Base-by-base conservation (phyloP, 768 basidiomycete genomes). In the Lenzites betulinus region DNA sequence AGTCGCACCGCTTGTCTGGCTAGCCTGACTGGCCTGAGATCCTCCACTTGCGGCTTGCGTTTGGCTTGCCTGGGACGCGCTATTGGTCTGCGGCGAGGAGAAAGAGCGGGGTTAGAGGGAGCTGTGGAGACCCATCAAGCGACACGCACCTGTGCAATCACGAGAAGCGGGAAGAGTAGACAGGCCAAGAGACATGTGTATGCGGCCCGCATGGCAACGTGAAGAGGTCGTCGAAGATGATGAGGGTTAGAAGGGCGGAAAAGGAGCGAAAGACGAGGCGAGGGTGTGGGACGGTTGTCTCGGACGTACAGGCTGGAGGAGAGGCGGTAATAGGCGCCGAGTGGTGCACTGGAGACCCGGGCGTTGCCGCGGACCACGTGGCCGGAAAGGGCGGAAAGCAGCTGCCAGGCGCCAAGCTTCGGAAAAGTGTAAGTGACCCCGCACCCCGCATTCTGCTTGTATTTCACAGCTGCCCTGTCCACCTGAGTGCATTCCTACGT, bases 111-210 rank as follows among this genome's bases (percentile, higher is more conserved):
- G 52, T 59, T 58, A 65, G 33, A 35, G 20, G 60, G 42, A 41
- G 41, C 13, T 9, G 11, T 28, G 46, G 58, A 35, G 52, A 47
- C n/a, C 23, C 20, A 48, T 44, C 44, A 53, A 23, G 26, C 26
- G 7, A 33, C 36, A 61, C 63, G 50, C 51, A 67, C 59, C 59
- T 86, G 82, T 47, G 80, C 80, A 23, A 74, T 61, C 11, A 71
- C 77, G 47, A 80, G 69, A 53, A 78, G 65, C 46, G 80, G 78
- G 39, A 81, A 69, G 62, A 70, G 59, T 20, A 81, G 70, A 50
- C 48, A 56, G 5, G 67, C 57, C 23, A 69, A 28, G 28, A 64
- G n/a, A 35, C 60, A 52, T 51, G 49, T 52, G 41, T 64, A 52
- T 54, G 49, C 57, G 47, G 56, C 58, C 16, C 62, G 62, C 62